These are phyloP conservation scores for Coemansia umbellata DNA, from an alignment of 192 early-diverging fungal species.

Conservation along the genomic window DNA sequence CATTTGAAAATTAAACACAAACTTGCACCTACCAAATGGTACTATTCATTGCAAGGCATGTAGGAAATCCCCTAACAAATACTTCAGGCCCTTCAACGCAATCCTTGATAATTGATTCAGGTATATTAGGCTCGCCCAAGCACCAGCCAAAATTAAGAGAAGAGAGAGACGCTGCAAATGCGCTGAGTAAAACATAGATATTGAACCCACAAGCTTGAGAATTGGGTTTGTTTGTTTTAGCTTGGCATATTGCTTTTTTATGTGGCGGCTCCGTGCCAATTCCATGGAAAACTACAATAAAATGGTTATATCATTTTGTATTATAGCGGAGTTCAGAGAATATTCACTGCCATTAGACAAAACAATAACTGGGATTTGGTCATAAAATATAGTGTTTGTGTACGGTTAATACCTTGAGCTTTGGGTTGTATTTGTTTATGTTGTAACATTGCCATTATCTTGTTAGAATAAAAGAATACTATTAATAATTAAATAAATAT, in stretches of 20 bases:
- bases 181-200: slow-evolving; percentile 13
- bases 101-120: slow-evolving; percentile 46
- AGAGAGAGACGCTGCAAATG: slow-evolving; percentile 35
- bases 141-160: slow-evolving; percentile 53
- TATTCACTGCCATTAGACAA: too few species aligned
- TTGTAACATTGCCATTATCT: too few species aligned
- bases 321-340: too few species aligned
- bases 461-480: too few species aligned
- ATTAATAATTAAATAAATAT: too few species aligned
- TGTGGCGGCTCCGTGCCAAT: too few species aligned
- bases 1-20: too few species aligned
- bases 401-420: too few species aligned
- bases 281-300: neutral
- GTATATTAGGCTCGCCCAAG: slow-evolving; percentile 55
- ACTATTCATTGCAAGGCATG: slow-evolving; percentile 37
- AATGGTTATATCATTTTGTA: neutral
- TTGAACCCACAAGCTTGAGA: slow-evolving; percentile 36
- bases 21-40: slow-evolving; percentile 49
- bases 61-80: slow-evolving; percentile 29
- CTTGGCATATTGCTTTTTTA: too few species aligned
- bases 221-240: slow-evolving; percentile 7
- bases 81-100: slow-evolving; percentile 33
- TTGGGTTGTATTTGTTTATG: too few species aligned
- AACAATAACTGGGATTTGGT: too few species aligned
- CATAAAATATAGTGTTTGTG: too few species aligned